A percentile compares a stretch with the other conserved stretches of the same genome.
Conservation (phyloP, 2,329 filamentous ascomycete genomes). For the Aspergillus flavus region DNA sequence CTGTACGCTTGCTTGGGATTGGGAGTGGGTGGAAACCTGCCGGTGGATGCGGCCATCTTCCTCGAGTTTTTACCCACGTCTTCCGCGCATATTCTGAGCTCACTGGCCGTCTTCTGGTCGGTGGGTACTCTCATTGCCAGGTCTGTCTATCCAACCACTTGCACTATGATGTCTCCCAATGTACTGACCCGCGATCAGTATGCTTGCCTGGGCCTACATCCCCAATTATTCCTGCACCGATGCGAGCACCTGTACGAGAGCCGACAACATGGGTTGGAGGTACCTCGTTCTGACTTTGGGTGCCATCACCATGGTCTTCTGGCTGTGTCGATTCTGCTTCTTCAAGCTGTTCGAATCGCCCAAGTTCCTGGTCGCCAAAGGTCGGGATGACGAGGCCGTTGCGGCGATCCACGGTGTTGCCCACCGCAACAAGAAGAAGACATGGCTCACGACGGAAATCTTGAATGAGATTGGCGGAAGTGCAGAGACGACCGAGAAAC, state of each 20-base stretch:
- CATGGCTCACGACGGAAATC: slow-evolving; percentile 74
- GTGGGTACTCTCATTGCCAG: slow-evolving; percentile 67
- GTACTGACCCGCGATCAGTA: slow-evolving; percentile 14
- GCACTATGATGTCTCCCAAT: neutral
- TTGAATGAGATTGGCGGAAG: slow-evolving; percentile 58
- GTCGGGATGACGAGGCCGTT: slow-evolving; percentile 76
- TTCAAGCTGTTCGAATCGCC: slow-evolving; percentile 84
- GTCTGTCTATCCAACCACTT: neutral
- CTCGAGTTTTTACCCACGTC: slow-evolving; percentile 77
- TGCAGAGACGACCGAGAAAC: slow-evolving; percentile 42
- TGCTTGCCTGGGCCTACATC: slow-evolving; percentile 73
- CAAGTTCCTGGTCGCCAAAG: slow-evolving; percentile 75
- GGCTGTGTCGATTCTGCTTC: slow-evolving; percentile 72
- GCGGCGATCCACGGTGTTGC: slow-evolving; percentile 79
- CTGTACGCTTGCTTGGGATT: slow-evolving; percentile 64
- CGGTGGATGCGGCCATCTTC: slow-evolving; percentile 78
- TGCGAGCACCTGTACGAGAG: slow-evolving; percentile 41
- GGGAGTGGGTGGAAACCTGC: slow-evolving; percentile 75
- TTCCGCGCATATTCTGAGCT: slow-evolving; percentile 68
- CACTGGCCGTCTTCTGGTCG: slow-evolving; percentile 81
- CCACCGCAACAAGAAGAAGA: slow-evolving; percentile 66
- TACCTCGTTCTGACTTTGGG: slow-evolving; percentile 71
- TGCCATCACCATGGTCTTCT: slow-evolving; percentile 71
- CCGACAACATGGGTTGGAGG: slow-evolving; percentile 70
- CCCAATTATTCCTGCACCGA: slow-evolving; percentile 61